Evolutionary conservation across 805 yeast genomes (phyloP), one percentile per base, ranked within the genome.

Genomic region (Clavispora asparagi): DNA sequence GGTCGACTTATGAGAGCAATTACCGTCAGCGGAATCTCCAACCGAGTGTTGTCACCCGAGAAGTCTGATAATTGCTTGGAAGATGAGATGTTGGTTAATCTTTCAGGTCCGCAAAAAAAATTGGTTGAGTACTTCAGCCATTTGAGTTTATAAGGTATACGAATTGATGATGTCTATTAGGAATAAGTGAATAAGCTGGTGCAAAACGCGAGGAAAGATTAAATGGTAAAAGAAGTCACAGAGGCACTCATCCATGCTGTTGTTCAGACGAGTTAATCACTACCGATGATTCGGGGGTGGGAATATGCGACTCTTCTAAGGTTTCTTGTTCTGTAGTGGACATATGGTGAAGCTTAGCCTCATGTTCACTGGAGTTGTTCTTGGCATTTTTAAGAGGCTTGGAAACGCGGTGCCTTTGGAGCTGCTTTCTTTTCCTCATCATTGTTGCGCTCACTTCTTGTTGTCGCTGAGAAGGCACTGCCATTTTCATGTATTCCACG

Each of bases 71-170:
- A 47, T 17, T 42, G 44, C 16, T 41, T 42, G 4, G 56, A 63
- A 48, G 61, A 58, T 33, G 49, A 55, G 25, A 59, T 76, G 4
- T 61, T 77, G 50, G 63, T 58, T 30, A 66, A 63, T 46, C 57
- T 78, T 33, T 61, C 73, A 14, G 47, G 56, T 2, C 67, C 78
- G 1, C 83, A 79, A 46, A 62, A 60, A 44, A 75, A 70, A 49
- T 58, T 80, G 42, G 69, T 79, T 13, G 76, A 77, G 45, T 71
- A 73, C 50, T 79, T 77, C 55, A 64, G 68, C 45, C 56, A 27
- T 4, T 27, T 27, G 33, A 19, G 37, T 16, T 14, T 6, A 17
- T 26, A 28, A 27, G 14, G 7, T 12, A 14, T 19, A 12, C 26
- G 13, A 14, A 35, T 14, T 23, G 33, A 16, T 16, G 37, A n/a